Conservation (phyloP, 108 stramenopile genomes). For the Nitzschia sp. region DNA sequence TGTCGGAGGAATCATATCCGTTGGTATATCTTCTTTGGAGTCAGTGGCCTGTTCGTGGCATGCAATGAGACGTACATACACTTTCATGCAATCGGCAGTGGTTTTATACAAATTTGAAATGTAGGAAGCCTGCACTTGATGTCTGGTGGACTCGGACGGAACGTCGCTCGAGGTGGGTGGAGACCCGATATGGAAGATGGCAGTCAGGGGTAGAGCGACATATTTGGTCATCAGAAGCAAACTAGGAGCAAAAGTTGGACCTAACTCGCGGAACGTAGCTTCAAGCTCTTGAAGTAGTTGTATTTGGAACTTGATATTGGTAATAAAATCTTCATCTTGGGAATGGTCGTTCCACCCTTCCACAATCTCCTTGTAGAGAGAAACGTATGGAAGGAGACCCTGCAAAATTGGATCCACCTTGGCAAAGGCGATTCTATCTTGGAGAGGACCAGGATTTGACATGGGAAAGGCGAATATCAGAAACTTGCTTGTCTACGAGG, state of each 20-base stretch:
- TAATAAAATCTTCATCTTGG: background rate
- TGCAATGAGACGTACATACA: background rate
- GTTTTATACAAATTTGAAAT: slow-evolving; percentile 1
- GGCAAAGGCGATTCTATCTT: slow-evolving; percentile 4
- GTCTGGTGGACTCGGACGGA: background rate
- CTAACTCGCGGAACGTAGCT: slow-evolving; percentile 1
- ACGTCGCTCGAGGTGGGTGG: background rate
- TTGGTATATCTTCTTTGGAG: background rate
- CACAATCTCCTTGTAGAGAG: slow-evolving; percentile 1
- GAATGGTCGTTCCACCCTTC: background rate
- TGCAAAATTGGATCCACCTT: slow-evolving; percentile 36
- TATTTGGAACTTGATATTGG: slow-evolving; percentile 8
- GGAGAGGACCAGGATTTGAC: too few species aligned
- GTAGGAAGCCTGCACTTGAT: background rate
- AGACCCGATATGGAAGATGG: slow-evolving; percentile 25
- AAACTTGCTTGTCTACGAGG: too few species aligned
- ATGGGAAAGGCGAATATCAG: too few species aligned
- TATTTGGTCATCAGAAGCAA: slow-evolving; percentile 22
- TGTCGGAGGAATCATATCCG: background rate
- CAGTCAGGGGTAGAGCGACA: slow-evolving; percentile 31
- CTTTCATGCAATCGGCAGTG: slow-evolving; percentile 2
- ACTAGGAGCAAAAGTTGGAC: slow-evolving; percentile 4
- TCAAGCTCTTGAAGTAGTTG: background rate
- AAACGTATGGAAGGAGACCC: slow-evolving; percentile 7
- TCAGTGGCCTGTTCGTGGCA: background rate